Percentiles rank a stretch among this genome's conserved stretches.
These are phyloP conservation scores for Sclerotinia glacialis DNA, from an alignment of 2,329 filamentous ascomycete species.

Conservation along the genomic window DNA sequence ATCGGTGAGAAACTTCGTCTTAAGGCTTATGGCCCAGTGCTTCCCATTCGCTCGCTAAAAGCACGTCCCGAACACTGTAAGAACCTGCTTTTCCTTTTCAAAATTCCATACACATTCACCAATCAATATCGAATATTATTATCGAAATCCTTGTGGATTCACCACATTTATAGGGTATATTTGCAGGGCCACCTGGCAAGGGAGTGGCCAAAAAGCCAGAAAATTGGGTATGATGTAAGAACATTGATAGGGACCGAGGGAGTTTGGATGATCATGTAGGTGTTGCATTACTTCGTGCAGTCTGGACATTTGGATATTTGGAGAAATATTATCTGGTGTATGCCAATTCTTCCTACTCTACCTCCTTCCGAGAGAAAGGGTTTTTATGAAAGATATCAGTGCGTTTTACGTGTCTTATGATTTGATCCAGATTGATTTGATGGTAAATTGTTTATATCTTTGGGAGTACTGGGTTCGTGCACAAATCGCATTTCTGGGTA, in stretches of 20 bases:
- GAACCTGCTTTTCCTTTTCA: not conserved
- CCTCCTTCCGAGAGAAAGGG: not conserved
- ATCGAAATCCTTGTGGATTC: conserved; percentile 8
- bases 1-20: not conserved
- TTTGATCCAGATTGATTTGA: conserved; percentile 7
- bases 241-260: not conserved
- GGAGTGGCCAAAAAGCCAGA: not conserved
- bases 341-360: not conserved
- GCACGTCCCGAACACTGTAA: not conserved
- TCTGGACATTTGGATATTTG: not conserved
- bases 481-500: not conserved
- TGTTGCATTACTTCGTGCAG: not conserved
- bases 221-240: conserved; percentile 9
- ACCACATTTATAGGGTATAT: conserved; percentile 10
- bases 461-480: not conserved
- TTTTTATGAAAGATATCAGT: not conserved
- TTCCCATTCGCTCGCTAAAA: not conserved
- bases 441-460: not conserved
- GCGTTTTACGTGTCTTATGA: conserved; percentile 4
- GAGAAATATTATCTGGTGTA: not conserved
- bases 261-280: not conserved
- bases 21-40: not conserved
- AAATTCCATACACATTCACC: conserved; percentile 1
- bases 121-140: conserved; percentile 15
- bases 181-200: not conserved